Conservation (phyloP, 768 basidiomycete species). For the Macrolepiota dolichaula region DNA sequence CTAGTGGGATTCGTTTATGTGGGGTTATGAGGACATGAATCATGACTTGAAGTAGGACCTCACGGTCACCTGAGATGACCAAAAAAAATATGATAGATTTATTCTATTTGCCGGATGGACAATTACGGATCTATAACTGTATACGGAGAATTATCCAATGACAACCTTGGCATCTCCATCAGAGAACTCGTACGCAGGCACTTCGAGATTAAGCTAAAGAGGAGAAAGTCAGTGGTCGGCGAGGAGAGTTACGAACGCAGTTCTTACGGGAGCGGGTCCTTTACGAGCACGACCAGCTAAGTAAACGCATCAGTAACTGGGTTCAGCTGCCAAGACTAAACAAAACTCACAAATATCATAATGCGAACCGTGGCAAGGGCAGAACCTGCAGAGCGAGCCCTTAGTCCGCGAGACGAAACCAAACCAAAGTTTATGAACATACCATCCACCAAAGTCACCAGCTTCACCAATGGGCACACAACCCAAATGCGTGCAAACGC, state of each 20-base stretch:
- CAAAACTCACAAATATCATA: constrained; percentile 85
- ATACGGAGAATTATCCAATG: constrained; percentile 59
- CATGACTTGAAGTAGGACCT: neutral
- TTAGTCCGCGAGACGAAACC: constrained; percentile 2
- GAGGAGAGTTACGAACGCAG: neutral
- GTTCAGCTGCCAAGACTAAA: constrained; percentile 1
- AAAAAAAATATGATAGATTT: constrained; percentile 9
- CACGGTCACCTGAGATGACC: constrained; percentile 7
- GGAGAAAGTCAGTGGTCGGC: constrained; percentile 11
- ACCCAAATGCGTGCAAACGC: constrained; percentile 96
- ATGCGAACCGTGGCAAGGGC: constrained; percentile 98
- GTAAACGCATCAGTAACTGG: constrained; percentile 12
- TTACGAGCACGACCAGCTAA: constrained; percentile 91
- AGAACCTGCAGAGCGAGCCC: constrained; percentile 58
- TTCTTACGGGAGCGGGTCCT: constrained; percentile 90
- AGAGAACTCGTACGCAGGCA: constrained; percentile 85
- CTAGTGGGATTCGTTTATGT: neutral
- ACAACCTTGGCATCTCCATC: constrained; percentile 84
- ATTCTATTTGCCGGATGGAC: constrained; percentile 6
- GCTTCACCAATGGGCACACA: constrained; percentile 98
- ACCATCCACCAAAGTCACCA: constrained; percentile 98
- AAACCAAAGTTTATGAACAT: constrained; percentile 23
- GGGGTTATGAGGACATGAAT: neutral
- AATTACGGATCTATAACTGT: constrained; percentile 15
- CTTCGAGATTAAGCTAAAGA: constrained; percentile 84